Evolutionary conservation across 768 basidiomycete species (phyloP).

Genomic region (Zangia roseola): DNA sequence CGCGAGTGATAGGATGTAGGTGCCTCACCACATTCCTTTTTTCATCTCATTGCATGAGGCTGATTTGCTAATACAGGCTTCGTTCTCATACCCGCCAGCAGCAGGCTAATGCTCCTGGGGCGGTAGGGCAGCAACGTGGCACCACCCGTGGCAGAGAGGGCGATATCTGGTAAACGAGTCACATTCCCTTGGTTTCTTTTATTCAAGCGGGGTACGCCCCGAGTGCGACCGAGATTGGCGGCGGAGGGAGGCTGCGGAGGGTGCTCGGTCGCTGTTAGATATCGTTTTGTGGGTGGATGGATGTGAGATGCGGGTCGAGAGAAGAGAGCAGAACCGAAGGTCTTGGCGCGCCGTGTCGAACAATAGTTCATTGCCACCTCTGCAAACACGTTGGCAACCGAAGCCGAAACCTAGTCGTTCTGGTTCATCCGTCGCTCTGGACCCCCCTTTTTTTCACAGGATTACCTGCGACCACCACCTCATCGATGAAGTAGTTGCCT

Average conservation of each 20-base stretch:
- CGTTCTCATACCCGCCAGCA: conserved; percentile 86
- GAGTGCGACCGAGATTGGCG: conserved; percentile 45
- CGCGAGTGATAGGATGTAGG: conserved; percentile 81
- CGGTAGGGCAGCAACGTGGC: conserved; percentile 45
- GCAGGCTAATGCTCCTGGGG: conserved; percentile 52
- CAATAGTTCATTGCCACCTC: conserved; percentile 1
- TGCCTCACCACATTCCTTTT: conserved; percentile 21
- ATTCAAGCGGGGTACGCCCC: conserved; percentile 40
- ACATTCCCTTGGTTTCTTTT: conserved; percentile 29
- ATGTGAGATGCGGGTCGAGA: conserved; percentile 23
- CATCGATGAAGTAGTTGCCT: conserved; percentile 39
- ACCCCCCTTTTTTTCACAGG: conserved; percentile 18
- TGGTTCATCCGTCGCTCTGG: conserved; percentile 16
- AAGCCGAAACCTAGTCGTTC: conserved; percentile 13
- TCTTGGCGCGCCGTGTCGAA: conserved; percentile 26
- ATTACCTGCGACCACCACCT: conserved; percentile 18
- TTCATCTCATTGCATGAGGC: conserved; percentile 5
- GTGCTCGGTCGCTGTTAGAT: conserved; percentile 37
- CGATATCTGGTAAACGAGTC: conserved; percentile 43
- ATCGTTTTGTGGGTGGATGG: conserved; percentile 35
- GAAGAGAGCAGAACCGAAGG: conserved; percentile 19
- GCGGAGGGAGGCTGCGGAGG: conserved; percentile 33
- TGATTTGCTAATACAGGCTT: conserved; percentile 49
- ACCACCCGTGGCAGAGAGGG: conserved; percentile 42
- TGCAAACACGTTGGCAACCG: conserved; percentile 16